Evolutionary conservation across 2,329 filamentous ascomycete species (phyloP).

Genomic region (Xylaria sp.): DNA sequence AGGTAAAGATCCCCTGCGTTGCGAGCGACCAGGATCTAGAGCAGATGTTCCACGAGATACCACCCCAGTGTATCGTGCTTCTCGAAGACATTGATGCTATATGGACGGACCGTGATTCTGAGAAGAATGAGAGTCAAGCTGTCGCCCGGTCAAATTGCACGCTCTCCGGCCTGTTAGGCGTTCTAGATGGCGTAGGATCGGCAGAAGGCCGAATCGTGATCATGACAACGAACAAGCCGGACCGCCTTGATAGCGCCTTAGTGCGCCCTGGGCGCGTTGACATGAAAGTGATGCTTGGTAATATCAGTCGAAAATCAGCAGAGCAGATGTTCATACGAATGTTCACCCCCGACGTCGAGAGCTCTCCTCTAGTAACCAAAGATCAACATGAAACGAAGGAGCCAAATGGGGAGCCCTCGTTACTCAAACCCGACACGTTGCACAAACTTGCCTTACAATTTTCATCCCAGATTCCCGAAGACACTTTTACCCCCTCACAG

Average conservation of each 20-base stretch:
- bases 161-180: constrained; percentile 69
- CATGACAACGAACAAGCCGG: constrained; percentile 73
- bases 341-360: constrained; percentile 45
- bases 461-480: constrained; percentile 46
- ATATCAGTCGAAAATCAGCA: constrained; percentile 50
- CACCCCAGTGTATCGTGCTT: constrained; percentile 63
- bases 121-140: constrained; percentile 41
- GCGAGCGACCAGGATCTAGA: constrained; percentile 60
- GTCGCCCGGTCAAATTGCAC: constrained; percentile 56
- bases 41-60: constrained; percentile 61
- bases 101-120: constrained; percentile 53
- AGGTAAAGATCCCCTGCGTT: constrained; percentile 57
- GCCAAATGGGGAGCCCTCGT: neutral
- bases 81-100: constrained; percentile 66
- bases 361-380: constrained; percentile 12
- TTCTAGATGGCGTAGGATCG: constrained; percentile 71
- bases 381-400: constrained; percentile 3
- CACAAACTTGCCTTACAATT: constrained; percentile 46
- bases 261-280: constrained; percentile 71
- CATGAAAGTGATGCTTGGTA: constrained; percentile 60
- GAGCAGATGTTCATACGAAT: constrained; percentile 52
- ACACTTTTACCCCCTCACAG: constrained; percentile 51
- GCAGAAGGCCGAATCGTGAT: constrained; percentile 72
- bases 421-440: constrained; percentile 26
- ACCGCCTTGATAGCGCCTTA: constrained; percentile 67